These are phyloP conservation scores for Pyronema omphalodes DNA, from an alignment of 495 filamentous ascomycete species.

Conservation along the genomic window DNA sequence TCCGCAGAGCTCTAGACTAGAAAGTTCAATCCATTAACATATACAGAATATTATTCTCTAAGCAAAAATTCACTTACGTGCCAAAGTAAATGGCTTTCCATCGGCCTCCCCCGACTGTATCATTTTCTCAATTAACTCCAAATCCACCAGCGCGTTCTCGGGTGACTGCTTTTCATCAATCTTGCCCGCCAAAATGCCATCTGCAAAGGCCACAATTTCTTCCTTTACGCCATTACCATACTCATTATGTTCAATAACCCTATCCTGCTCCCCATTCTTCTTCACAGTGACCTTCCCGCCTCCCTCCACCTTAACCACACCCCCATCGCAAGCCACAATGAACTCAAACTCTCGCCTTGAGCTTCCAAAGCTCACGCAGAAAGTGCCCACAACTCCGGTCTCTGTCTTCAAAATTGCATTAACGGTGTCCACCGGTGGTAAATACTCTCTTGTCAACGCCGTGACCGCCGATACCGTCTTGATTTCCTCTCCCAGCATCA, in stretches of 20 bases:
- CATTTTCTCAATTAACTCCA: slow-evolving; percentile 34
- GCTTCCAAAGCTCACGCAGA: slow-evolving; percentile 48
- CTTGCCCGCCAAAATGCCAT: slow-evolving; percentile 30
- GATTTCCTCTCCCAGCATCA: slow-evolving; percentile 37
- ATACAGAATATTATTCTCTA: too few species aligned
- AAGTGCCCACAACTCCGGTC: slow-evolving; percentile 42
- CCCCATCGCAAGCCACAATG: slow-evolving; percentile 34
- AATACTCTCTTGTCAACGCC: slow-evolving; percentile 36
- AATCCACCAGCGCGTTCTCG: slow-evolving; percentile 49
- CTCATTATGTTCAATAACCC: slow-evolving; percentile 33
- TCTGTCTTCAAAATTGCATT: slow-evolving; percentile 42
- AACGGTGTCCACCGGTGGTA: slow-evolving; percentile 60
- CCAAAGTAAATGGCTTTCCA: slow-evolving; percentile 1
- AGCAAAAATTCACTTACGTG: too few species aligned
- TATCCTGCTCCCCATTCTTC: slow-evolving; percentile 27
- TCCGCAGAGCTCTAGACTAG: too few species aligned
- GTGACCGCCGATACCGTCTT: slow-evolving; percentile 39
- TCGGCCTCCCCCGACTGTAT: slow-evolving; percentile 18
- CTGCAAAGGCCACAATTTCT: slow-evolving; percentile 50
- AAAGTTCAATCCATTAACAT: too few species aligned
- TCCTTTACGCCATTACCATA: slow-evolving; percentile 41
- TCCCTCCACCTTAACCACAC: slow-evolving; percentile 30
- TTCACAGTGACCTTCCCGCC: slow-evolving; percentile 27
- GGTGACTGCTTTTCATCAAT: slow-evolving; percentile 39
- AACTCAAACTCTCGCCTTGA: slow-evolving; percentile 34